Evolutionary conservation across 2,329 filamentous ascomycete genomes (phyloP), one percentile per base, ranked within the genome.

Genomic region (Monosporascus sp.): DNA sequence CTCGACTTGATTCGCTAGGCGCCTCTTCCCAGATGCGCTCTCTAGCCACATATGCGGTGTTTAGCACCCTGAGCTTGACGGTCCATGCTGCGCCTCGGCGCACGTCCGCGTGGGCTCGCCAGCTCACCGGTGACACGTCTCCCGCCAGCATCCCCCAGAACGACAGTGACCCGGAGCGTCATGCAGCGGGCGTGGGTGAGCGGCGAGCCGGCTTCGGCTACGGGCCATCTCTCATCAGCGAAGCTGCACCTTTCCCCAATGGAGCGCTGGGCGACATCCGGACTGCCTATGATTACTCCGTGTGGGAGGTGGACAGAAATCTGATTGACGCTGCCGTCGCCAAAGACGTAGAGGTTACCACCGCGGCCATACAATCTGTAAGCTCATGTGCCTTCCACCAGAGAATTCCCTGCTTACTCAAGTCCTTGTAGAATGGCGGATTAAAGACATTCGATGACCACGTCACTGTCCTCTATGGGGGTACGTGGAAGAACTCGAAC

Each of bases 131-230:
- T 20, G 18, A 14, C 9, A 24, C 4, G 5, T 24, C 18, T 4
- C 39, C 39, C 2, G 39, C 18, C 20, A 43, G 7, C 39, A 18
- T 24, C 22, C 39, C 9, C 18, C 9, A 43, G 9, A 43, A 43
- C 39, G 39, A 24, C 39, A 24, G 39, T 20, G 39, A 43, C 17
- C 39, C 39, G 7, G 55, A 89, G 83, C 74, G 96, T 90, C 72
- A 79, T 87, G 73, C 82, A 0, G 88, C 86, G 68, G 57, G 59
- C 4, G 52, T 54, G 7, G 55, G 18, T 14, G 8, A 57, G 27
- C 44, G 41, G 27, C 22, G 7, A 22, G 37, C 17, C 4, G 37
- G 50, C 6, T 52, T 52, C 36, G n/a, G 35, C 9, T 43, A 52
- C 17, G 50, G 50, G n/a, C 44, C 37, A 27, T 52, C 50, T 27